Evolutionary conservation across 805 yeast genomes (phyloP).

Genomic region (Candida nitratophila): DNA sequence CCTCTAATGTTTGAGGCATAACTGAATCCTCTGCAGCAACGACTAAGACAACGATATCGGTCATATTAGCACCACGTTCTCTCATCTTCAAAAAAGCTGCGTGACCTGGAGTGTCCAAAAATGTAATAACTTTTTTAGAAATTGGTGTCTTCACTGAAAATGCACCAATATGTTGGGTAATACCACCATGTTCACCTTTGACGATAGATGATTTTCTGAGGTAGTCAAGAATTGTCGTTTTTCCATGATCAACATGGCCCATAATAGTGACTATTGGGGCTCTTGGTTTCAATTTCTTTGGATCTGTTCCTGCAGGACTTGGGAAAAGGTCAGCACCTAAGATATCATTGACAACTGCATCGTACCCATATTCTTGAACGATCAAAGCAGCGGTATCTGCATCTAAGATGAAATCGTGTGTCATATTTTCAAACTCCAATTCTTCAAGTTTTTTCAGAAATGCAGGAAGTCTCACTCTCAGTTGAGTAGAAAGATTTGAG

Average conservation of each 20-base stretch:
- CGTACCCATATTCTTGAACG: conserved; percentile 84
- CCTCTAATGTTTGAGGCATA: conserved; percentile 96
- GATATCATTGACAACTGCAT: conserved; percentile 48
- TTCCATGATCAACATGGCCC: conserved; percentile 99
- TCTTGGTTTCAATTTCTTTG: conserved; percentile 47
- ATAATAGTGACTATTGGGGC: conserved; percentile 95
- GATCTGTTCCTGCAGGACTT: conserved; percentile 42
- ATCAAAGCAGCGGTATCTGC: conserved; percentile 79
- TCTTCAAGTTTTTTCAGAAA: conserved; percentile 51
- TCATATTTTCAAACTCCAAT: conserved; percentile 66
- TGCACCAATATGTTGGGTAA: conserved; percentile 97
- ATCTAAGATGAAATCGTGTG: conserved; percentile 77
- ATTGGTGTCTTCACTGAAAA: conserved; percentile 78
- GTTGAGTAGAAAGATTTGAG: conserved; percentile 65
- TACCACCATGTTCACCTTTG: conserved; percentile 86
- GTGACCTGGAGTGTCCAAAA: conserved; percentile 96
- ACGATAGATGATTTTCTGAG: conserved; percentile 82
- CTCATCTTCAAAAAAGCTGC: conserved; percentile 96
- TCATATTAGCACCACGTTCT: conserved; percentile 90
- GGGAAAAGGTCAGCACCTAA: conserved; percentile 56
- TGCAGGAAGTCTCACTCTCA: conserved; percentile 57
- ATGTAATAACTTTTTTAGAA: conserved; percentile 72
- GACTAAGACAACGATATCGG: conserved; percentile 87
- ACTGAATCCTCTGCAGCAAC: conserved; percentile 98
- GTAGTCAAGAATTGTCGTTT: conserved; percentile 86